Percentiles rank a stretch among this genome's conserved stretches.
phyloP scores from a whole-genome alignment of 2,329 filamentous ascomycete species.

The Hypoxylon rubiginosum region DNA sequence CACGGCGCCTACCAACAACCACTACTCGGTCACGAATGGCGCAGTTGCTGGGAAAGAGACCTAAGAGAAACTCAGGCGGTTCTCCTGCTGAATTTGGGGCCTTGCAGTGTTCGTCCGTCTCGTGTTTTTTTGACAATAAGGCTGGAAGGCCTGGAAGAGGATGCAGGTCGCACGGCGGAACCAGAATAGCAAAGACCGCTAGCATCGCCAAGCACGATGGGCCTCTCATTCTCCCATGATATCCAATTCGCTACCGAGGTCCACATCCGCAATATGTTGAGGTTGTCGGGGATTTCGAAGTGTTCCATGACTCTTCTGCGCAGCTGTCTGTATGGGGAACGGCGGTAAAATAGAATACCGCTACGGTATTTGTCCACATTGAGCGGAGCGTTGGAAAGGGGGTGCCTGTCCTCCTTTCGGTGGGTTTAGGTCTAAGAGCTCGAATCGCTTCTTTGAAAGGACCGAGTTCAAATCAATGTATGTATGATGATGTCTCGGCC shows the following conservation, averaged over 20 bases:
- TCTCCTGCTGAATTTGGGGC: conserved; percentile 35
- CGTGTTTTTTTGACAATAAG: conserved; percentile 29
- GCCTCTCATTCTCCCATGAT: conserved; percentile 40
- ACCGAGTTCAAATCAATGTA: conserved; percentile 45
- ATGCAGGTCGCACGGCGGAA: conserved; percentile 31
- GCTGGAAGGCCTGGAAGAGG: conserved; percentile 30
- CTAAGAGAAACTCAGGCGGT: conserved; percentile 20
- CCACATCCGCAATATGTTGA: conserved; percentile 41
- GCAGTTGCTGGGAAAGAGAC: conserved; percentile 15
- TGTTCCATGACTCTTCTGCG: conserved; percentile 41
- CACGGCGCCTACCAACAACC: conserved; percentile 16
- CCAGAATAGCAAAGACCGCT: conserved; percentile 31
- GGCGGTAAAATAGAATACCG: conserved; percentile 47
- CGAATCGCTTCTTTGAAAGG: conserved; percentile 44
- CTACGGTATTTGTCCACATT: conserved; percentile 40
- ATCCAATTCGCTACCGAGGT: conserved; percentile 45
- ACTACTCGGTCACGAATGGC: conserved; percentile 3
- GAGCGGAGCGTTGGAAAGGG: conserved; percentile 39
- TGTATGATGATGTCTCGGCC: conserved; percentile 49
- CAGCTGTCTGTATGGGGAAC: conserved; percentile 41
- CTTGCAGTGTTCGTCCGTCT: conserved; percentile 24
- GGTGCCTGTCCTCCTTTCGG: conserved; percentile 44
- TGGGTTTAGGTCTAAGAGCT: conserved; percentile 35
- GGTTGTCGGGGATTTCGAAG: conserved; percentile 37
- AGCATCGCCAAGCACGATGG: conserved; percentile 37